These are phyloP conservation scores for Trichoderma afroharzianum DNA, from an alignment of 2,329 filamentous ascomycete species.

Conservation along the genomic window DNA sequence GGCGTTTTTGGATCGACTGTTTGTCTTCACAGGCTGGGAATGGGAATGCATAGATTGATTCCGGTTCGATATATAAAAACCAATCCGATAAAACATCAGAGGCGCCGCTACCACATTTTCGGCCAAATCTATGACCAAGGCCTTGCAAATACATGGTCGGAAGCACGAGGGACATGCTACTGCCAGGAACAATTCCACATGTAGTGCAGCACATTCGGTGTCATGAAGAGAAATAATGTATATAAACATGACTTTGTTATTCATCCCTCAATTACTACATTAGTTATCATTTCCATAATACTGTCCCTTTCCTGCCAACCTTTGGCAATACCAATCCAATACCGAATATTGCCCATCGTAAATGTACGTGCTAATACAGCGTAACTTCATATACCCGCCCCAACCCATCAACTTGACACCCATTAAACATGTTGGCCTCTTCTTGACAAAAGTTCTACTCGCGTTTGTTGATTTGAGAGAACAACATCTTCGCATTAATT, in stretches of 20 bases:
- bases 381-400: constrained; percentile 7
- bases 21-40: neutral
- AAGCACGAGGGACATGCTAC: neutral
- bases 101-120: neutral
- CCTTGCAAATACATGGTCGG: neutral
- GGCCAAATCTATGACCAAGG: neutral
- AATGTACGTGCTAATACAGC: constrained; percentile 11
- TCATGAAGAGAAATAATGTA: neutral
- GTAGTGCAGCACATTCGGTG: neutral
- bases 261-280: constrained; percentile 11
- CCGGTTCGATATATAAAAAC: neutral
- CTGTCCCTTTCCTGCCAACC: neutral
- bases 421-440: neutral
- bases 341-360: constrained; percentile 7
- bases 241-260: neutral
- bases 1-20: neutral
- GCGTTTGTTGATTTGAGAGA: neutral
- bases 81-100: neutral
- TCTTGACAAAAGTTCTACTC: neutral
- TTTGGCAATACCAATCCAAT: neutral
- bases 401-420: neutral
- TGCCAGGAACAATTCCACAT: neutral
- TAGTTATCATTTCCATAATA: constrained; percentile 13
- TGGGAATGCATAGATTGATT: neutral
- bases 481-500: neutral